These are phyloP conservation scores for Biscutella laevigata DNA, from an alignment of 441 rosid species.

Conservation along the genomic window DNA sequence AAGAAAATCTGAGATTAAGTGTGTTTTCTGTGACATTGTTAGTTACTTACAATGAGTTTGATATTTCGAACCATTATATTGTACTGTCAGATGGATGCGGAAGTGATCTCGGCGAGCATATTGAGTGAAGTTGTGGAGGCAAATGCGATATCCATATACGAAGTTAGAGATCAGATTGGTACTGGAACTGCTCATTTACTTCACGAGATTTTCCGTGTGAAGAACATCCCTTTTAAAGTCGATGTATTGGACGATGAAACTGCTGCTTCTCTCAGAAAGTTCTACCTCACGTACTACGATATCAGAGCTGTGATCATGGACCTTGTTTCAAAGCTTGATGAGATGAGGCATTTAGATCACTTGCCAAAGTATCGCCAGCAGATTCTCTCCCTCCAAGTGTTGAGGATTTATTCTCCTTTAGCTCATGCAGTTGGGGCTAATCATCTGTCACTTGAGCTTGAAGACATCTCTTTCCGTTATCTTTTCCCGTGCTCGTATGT, in stretches of 20 bases:
- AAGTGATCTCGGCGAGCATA: constrained; percentile 86
- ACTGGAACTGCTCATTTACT: constrained; percentile 76
- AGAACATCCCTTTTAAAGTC: constrained; percentile 52
- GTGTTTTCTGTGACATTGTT: background rate
- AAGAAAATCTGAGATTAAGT: too few species aligned
- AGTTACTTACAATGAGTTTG: background rate
- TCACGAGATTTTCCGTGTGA: constrained; percentile 74
- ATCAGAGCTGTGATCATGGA: constrained; percentile 77
- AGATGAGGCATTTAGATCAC: constrained; percentile 81
- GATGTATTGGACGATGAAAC: constrained; percentile 68
- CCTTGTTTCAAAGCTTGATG: constrained; percentile 72
- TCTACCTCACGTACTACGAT: constrained; percentile 83
- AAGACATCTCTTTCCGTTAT: constrained; percentile 75
- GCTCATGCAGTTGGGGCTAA: constrained; percentile 80
- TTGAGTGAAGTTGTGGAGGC: constrained; percentile 60
- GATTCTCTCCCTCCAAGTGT: constrained; percentile 57
- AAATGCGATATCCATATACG: constrained; percentile 48
- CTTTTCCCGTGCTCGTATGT: constrained; percentile 82
- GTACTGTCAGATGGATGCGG: constrained; percentile 81
- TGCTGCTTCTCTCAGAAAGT: constrained; percentile 72
- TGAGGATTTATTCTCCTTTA: constrained; percentile 80
- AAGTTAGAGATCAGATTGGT: constrained; percentile 67
- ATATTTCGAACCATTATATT: background rate
- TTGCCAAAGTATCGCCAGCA: constrained; percentile 75
- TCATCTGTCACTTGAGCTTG: constrained; percentile 69